Evolutionary conservation across 148 eudicot genomes (phyloP).

Genomic region (Rhododendron ferrugineum): DNA sequence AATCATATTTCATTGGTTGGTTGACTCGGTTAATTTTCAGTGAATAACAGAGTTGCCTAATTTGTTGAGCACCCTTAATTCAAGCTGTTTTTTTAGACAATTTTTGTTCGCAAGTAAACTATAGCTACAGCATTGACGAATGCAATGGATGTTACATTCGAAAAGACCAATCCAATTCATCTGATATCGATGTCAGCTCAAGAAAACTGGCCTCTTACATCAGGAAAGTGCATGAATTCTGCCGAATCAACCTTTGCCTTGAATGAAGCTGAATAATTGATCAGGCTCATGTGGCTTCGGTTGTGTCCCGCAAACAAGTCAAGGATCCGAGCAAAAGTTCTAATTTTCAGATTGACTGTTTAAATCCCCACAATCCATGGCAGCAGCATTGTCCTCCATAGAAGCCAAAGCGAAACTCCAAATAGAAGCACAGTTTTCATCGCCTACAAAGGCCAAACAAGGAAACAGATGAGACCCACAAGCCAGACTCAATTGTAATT

Average conservation of each 20-base stretch:
- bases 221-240: neutral
- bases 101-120: neutral
- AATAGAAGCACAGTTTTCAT: constrained; percentile 74
- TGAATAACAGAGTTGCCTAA: neutral
- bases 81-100: neutral
- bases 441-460: constrained; percentile 34
- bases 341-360: constrained; percentile 22
- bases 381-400: constrained; percentile 27
- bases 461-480: neutral
- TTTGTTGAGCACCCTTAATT: neutral
- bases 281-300: neutral
- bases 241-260: neutral
- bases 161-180: neutral
- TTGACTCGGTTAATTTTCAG: neutral
- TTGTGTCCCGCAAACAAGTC: neutral
- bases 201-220: neutral
- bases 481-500: neutral
- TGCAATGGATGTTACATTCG: neutral
- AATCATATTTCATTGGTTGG: neutral
- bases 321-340: neutral
- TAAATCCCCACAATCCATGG: constrained; percentile 24
- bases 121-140: neutral
- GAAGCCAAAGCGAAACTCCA: constrained; percentile 58
- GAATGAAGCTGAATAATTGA: neutral
- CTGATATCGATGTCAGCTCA: neutral